phyloP scores from a whole-genome alignment of 495 filamentous ascomycete species.

The Neurospora tetraspora region DNA sequence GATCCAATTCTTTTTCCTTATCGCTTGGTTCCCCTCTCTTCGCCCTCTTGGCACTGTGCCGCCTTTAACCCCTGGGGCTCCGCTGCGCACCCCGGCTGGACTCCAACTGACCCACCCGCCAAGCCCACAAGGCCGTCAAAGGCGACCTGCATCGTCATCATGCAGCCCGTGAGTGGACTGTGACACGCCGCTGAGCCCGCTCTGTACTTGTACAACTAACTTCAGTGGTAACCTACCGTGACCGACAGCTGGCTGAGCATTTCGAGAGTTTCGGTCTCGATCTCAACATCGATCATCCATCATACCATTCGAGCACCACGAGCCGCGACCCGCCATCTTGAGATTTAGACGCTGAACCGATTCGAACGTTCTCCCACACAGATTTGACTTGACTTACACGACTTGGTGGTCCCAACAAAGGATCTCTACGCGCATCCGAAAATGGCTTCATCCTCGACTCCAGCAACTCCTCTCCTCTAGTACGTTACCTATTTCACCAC shows the following conservation, averaged over 20 bases:
- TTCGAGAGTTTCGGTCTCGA: neutral
- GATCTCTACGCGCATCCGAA: neutral
- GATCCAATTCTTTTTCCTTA: neutral
- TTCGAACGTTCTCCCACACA: neutral
- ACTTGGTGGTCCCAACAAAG: neutral
- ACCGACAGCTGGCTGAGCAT: neutral
- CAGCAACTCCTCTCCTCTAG: conserved; percentile 71
- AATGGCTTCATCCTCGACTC: conserved; percentile 76
- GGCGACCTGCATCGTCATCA: conserved; percentile 11
- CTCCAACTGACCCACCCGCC: neutral
- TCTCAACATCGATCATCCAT: neutral
- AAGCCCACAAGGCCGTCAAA: neutral
- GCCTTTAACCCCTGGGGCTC: neutral
- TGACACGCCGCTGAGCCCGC: neutral
- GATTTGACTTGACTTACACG: neutral
- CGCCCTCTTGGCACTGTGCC: neutral
- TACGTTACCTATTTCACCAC: conserved; percentile 35
- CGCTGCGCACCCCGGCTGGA: neutral
- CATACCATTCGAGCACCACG: neutral
- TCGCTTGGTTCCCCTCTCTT: neutral
- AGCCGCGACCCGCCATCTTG: neutral
- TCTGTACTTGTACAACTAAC: too few species aligned
- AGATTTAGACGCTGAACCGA: neutral
- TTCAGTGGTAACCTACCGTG: neutral
- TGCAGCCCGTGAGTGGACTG: conserved; percentile 2